A percentile compares a stretch with the other conserved stretches of the same genome.
These are phyloP conservation scores for Chaetomiaceae sp. DNA, from an alignment of 2,329 filamentous ascomycete species.

Conservation along the genomic window DNA sequence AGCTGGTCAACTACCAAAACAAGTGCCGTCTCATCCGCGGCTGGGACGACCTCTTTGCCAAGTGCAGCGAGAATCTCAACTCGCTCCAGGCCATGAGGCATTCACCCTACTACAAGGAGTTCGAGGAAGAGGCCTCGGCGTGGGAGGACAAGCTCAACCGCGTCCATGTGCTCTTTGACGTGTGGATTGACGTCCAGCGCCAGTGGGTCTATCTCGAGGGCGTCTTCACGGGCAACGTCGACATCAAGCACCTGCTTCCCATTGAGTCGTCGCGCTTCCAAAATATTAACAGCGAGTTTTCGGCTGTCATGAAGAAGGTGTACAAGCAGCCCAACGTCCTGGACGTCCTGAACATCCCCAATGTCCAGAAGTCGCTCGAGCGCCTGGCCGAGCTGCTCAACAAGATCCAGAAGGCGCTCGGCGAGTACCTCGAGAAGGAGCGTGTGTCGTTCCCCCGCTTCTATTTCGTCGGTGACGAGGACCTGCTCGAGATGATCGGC, in stretches of 20 bases:
- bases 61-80: constrained; percentile 97
- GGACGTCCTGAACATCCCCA: constrained; percentile 91
- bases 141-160: constrained; percentile 99
- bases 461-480: constrained; percentile 99
- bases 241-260: constrained; percentile 96
- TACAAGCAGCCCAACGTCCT: constrained; percentile 94
- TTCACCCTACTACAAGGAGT: constrained; percentile 98
- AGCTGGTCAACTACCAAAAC: constrained; percentile 95
- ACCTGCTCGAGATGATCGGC: constrained; percentile 96
- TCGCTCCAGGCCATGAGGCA: constrained; percentile 98
- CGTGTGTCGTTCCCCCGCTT: constrained; percentile 96
- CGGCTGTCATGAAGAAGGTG: constrained; percentile 99
- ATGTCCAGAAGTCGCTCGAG: constrained; percentile 93
- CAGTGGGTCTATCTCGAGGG: constrained; percentile 99
- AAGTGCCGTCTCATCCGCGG: constrained; percentile 96
- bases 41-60: constrained; percentile 97
- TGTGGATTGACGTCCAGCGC: constrained; percentile 99
- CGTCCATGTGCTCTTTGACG: constrained; percentile 95
- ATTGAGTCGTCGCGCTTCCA: constrained; percentile 96
- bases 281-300: constrained; percentile 98
- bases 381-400: constrained; percentile 93
- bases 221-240: constrained; percentile 96
- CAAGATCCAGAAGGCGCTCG: constrained; percentile 98
- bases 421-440: constrained; percentile 97
- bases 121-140: constrained; percentile 90